Base-by-base conservation (phyloP, 768 basidiomycete genomes). In the Suillus subluteus region DNA sequence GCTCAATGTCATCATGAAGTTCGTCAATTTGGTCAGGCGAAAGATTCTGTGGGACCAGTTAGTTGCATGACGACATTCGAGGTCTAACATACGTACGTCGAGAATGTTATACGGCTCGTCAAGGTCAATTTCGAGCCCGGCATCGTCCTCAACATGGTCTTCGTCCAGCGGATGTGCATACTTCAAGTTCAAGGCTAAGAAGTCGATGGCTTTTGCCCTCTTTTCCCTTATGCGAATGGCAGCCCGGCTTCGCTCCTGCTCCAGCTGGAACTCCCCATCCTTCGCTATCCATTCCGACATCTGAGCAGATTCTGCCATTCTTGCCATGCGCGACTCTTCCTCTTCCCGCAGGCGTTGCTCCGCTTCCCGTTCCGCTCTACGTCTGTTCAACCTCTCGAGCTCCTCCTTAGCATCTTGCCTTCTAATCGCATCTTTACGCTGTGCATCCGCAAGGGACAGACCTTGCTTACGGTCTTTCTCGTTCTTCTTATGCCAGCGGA, bases 41-140 rank as follows among this genome's bases (percentile, higher is more conserved):
- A 37, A 99, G 84, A 76, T 90, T 98, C 94, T 96, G 70, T 16
- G 62, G 55, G 75, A 40, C 55, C 23, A 15, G 41, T 73, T 21
- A 73, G 66, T 55, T 23, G 41, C 9, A 13, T 37, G 6, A 30
- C 38, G 32, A 46, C 21, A 41, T 35, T 48, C 23, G 1, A 18
- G 35, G 48, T 12, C 30, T 26, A 44, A 35, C 38, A 67, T 4
- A 82, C 92, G 68, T 75, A 96, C 96, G 69, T 98, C 95, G 69
- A 99, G 91, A 70, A 99, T 99, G 72, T 92, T 94, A 81, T 99
- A 99, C 1, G 98, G 98, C 74, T 99, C 98, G 70, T 99, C 98
- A 55, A 99, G 85, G 76, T 99, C 98, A 73, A 99, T 98, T 78
- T 99, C 98, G 62, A 99, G 84, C 35, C 95, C 96, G 55, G 91